phyloP scores from a whole-genome alignment of 192 early-diverging fungal species.

The Spinellus fusiger region DNA sequence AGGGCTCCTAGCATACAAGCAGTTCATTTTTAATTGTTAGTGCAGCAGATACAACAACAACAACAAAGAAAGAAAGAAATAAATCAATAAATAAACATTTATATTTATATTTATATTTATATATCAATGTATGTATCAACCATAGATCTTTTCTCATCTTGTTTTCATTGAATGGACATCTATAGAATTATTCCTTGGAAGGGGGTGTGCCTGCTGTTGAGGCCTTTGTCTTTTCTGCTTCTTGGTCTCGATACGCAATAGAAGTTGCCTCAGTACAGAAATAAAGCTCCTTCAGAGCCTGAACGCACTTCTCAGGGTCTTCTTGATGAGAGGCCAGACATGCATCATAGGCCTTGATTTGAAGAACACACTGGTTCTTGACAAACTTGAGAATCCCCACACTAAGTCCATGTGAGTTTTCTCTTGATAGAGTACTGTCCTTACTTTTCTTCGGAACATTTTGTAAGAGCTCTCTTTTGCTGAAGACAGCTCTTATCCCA shows the following conservation, averaged over 20 bases:
- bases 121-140: not conserved
- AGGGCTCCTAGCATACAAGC: slow-evolving; percentile 55
- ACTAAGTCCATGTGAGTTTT: slow-evolving; percentile 13
- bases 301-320: slow-evolving; percentile 42
- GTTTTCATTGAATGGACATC: not conserved
- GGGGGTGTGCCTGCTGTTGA: not conserved
- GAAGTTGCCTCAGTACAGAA: slow-evolving; percentile 45
- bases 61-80: slow-evolving; percentile 4
- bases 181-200: not conserved
- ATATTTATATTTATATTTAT: not conserved
- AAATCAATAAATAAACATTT: slow-evolving; percentile 1
- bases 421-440: not conserved
- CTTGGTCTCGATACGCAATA: slow-evolving; percentile 23
- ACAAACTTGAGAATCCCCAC: slow-evolving; percentile 54
- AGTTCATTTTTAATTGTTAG: slow-evolving; percentile 41
- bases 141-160: slow-evolving; percentile 1
- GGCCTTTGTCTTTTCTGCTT: slow-evolving; percentile 3
- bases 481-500: slow-evolving; percentile 52
- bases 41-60: not conserved
- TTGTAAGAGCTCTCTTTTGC: slow-evolving; percentile 47
- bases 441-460: slow-evolving; percentile 58
- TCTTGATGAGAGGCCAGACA: slow-evolving; percentile 44
- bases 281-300: slow-evolving; percentile 44
- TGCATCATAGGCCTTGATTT: slow-evolving; percentile 46
- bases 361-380: slow-evolving; percentile 45